These are phyloP conservation scores for Rhododendron molle DNA, from an alignment of 148 eudicot species.

Conservation along the genomic window DNA sequence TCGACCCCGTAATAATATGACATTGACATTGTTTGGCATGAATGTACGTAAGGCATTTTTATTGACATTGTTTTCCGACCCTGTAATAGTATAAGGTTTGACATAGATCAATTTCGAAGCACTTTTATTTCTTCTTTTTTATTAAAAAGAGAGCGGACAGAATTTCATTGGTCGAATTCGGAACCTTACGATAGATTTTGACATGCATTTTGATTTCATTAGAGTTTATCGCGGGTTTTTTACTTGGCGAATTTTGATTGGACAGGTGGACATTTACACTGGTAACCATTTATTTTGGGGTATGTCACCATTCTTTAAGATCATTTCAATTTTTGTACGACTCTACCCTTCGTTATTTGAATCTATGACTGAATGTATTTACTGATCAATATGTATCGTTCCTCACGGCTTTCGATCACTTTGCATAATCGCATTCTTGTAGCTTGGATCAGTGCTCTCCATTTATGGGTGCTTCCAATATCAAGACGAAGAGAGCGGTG, in stretches of 20 bases:
- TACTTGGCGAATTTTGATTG: slow-evolving; percentile 20
- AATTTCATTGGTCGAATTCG: too few species aligned
- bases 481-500: slow-evolving; percentile 38
- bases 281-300: slow-evolving; percentile 89
- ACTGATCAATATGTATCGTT: background rate
- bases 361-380: background rate
- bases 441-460: slow-evolving; percentile 79
- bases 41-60: too few species aligned
- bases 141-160: too few species aligned
- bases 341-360: background rate
- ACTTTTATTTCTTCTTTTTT: too few species aligned
- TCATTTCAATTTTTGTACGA: background rate
- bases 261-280: slow-evolving; percentile 94
- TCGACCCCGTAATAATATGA: background rate
- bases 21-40: too few species aligned
- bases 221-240: background rate
- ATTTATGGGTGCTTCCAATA: slow-evolving; percentile 67
- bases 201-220: background rate
- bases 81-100: too few species aligned
- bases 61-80: too few species aligned
- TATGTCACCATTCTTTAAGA: slow-evolving; percentile 15
- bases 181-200: too few species aligned
- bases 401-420: background rate
- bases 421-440: slow-evolving; percentile 6
- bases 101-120: background rate